A percentile compares a stretch with the other conserved stretches of the same genome.
phyloP scores from a whole-genome alignment of 768 basidiomycete genomes.

The Tulasnella sp. region DNA sequence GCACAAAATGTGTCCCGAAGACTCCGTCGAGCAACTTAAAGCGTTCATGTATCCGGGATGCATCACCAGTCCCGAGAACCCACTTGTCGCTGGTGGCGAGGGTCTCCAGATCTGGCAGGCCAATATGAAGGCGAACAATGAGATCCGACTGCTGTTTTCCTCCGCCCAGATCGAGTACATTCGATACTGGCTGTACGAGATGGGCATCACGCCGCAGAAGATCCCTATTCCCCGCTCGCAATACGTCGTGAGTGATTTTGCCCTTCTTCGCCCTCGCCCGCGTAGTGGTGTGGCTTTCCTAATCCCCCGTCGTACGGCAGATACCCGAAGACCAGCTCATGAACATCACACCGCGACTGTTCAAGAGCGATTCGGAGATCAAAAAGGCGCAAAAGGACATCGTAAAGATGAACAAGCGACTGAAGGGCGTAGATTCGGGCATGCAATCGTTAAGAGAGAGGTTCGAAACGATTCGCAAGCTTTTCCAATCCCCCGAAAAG shows the following conservation, averaged over 20 bases:
- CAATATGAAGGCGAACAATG: conserved; percentile 50
- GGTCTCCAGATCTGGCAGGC: conserved; percentile 57
- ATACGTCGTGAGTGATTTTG: conserved; percentile 34
- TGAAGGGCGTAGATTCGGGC: conserved; percentile 46
- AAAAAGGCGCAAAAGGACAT: conserved; percentile 53
- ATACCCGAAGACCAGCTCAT: background rate
- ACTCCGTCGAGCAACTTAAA: conserved; percentile 46
- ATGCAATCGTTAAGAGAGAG: conserved; percentile 44
- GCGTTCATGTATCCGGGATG: conserved; percentile 60
- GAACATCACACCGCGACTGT: conserved; percentile 21
- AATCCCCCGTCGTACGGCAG: background rate
- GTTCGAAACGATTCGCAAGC: conserved; percentile 56
- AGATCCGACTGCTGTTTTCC: conserved; percentile 70
- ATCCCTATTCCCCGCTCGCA: conserved; percentile 71
- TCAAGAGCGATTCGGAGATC: conserved; percentile 42
- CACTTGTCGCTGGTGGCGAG: conserved; percentile 49
- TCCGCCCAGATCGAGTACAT: conserved; percentile 77
- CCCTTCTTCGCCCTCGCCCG: background rate
- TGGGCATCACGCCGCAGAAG: conserved; percentile 48
- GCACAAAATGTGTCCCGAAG: conserved; percentile 40
- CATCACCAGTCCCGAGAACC: conserved; percentile 58
- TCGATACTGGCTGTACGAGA: conserved; percentile 71
- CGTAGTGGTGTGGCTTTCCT: background rate
- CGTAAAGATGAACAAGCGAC: conserved; percentile 67
- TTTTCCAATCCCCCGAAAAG: conserved; percentile 42